phyloP scores from a whole-genome alignment of 2,329 filamentous ascomycete genomes.

The Epichloe typhina region DNA sequence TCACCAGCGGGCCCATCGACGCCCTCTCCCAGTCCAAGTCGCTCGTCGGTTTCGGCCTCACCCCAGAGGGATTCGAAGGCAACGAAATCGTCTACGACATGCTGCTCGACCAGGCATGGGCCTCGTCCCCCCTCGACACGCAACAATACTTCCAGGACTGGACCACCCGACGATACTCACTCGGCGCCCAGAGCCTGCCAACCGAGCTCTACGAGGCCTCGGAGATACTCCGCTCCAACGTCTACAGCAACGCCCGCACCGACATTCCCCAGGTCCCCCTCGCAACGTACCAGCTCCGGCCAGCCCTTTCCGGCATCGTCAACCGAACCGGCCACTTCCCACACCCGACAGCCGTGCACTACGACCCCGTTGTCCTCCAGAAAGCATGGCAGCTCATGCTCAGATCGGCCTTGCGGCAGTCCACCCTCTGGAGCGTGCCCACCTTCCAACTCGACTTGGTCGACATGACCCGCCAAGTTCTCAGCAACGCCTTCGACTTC shows the following conservation, averaged over 20 bases:
- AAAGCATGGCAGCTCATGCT: constrained; percentile 26
- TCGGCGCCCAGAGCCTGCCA: constrained; percentile 12
- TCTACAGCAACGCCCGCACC: constrained; percentile 36
- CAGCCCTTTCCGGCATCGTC: constrained; percentile 26
- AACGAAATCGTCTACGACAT: constrained; percentile 40
- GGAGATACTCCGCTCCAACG: constrained; percentile 29
- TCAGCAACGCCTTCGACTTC: constrained; percentile 31
- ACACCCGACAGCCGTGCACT: constrained; percentile 27
- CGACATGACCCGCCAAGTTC: constrained; percentile 35
- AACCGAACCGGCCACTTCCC: constrained; percentile 23
- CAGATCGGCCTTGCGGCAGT: constrained; percentile 18
- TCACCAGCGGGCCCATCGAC: constrained; percentile 32
- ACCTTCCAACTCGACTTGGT: constrained; percentile 33
- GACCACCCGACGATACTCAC: constrained; percentile 29
- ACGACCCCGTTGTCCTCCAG: constrained; percentile 24
- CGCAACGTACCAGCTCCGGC: constrained; percentile 31
- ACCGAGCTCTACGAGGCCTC: constrained; percentile 27
- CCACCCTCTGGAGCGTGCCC: constrained; percentile 25
- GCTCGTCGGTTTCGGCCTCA: constrained; percentile 34
- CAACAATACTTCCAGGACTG: constrained; percentile 31
- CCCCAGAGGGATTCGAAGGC: constrained; percentile 36
- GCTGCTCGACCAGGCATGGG: constrained; percentile 38
- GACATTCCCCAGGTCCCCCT: constrained; percentile 27
- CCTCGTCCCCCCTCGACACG: constrained; percentile 27
- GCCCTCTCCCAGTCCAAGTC: constrained; percentile 27